Evolutionary conservation across 192 early-diverging fungal species (phyloP).

Genomic region (Podila epigama): DNA sequence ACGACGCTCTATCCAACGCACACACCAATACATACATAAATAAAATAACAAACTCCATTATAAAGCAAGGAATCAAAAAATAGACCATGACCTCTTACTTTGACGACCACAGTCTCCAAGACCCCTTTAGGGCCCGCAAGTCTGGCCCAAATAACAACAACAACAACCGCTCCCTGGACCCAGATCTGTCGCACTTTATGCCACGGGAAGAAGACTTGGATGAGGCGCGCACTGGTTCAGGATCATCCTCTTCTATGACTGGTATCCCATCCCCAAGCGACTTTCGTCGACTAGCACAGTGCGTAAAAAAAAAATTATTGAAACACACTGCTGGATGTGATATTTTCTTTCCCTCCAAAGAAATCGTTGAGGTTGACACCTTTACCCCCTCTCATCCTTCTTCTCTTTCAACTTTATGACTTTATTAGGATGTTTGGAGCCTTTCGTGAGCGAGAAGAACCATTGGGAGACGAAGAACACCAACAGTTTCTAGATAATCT

Average conservation of each 20-base stretch:
- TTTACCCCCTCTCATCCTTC: background rate
- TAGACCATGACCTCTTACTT: slow-evolving; percentile 32
- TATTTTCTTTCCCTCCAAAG: too few relatives aligned
- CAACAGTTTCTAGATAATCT: slow-evolving; percentile 61
- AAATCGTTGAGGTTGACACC: too few relatives aligned
- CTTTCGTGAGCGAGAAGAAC: slow-evolving; percentile 46
- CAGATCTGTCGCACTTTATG: slow-evolving; percentile 47
- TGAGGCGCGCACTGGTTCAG: background rate
- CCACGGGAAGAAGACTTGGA: slow-evolving; percentile 24
- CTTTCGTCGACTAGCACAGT: slow-evolving; percentile 40
- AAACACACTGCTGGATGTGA: too few relatives aligned
- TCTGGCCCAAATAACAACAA: background rate
- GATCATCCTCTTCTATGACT: background rate
- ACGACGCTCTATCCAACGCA: too few relatives aligned
- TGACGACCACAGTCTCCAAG: slow-evolving; percentile 40
- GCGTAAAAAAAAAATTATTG: too few relatives aligned
- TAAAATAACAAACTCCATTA: background rate
- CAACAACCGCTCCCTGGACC: slow-evolving; percentile 21
- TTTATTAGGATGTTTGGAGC: slow-evolving; percentile 50
- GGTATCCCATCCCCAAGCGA: slow-evolving; percentile 16
- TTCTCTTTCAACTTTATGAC: background rate
- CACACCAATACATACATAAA: background rate
- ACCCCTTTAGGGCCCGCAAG: slow-evolving; percentile 29
- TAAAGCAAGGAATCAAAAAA: background rate
- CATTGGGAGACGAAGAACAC: slow-evolving; percentile 49